Evolutionary conservation across 148 eudicot species (phyloP).

Genomic region (Amaranthus cruentus): DNA sequence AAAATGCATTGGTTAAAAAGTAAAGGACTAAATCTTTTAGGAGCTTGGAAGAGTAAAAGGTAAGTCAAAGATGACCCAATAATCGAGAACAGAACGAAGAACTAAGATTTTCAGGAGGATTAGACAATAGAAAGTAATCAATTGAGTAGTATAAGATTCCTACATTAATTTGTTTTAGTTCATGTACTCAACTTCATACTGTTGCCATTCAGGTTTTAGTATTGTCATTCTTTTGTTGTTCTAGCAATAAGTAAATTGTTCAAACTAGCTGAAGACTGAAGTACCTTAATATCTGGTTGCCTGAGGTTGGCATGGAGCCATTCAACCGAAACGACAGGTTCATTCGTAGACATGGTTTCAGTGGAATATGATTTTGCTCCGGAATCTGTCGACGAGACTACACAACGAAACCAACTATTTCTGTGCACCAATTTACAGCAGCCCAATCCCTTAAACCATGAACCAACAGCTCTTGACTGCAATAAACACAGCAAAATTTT

Average conservation of each 20-base stretch:
- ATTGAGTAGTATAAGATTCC: too few relatives aligned
- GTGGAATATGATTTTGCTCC: slow-evolving; percentile 44
- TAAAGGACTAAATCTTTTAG: too few relatives aligned
- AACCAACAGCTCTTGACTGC: slow-evolving; percentile 47
- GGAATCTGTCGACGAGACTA: slow-evolving; percentile 31
- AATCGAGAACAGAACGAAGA: neutral
- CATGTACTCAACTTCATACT: too few relatives aligned
- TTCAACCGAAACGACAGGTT: slow-evolving; percentile 94
- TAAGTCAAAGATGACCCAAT: too few relatives aligned
- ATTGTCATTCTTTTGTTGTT: neutral
- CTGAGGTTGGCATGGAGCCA: slow-evolving; percentile 85
- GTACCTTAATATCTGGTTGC: slow-evolving; percentile 78
- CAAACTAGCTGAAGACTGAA: slow-evolving; percentile 5
- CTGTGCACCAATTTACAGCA: slow-evolving; percentile 27
- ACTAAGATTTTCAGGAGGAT: too few relatives aligned
- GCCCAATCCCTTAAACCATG: slow-evolving; percentile 23
- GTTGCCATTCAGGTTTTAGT: too few relatives aligned
- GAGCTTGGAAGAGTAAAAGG: too few relatives aligned
- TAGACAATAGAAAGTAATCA: too few relatives aligned
- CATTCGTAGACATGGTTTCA: slow-evolving; percentile 53
- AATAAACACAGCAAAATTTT: slow-evolving; percentile 9
- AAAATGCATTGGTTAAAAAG: too few relatives aligned
- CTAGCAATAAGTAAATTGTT: too few relatives aligned
- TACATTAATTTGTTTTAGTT: too few relatives aligned
- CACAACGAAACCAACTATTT: slow-evolving; percentile 31